phyloP scores from a whole-genome alignment of 192 early-diverging fungal genomes.

The Geranomyces variabilis region DNA sequence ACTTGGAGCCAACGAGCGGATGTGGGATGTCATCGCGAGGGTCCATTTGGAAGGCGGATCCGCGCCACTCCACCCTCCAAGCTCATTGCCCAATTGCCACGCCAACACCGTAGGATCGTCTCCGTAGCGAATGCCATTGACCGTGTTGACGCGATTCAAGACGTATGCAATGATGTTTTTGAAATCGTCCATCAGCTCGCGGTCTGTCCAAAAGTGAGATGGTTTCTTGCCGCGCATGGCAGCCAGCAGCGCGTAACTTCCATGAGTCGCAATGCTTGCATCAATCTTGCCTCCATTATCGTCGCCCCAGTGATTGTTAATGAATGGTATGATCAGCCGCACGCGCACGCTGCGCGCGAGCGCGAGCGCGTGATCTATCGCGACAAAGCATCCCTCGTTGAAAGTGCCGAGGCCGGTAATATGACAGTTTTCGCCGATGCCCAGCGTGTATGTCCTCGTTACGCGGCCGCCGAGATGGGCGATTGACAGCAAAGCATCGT shows the following conservation, averaged over 20 bases:
- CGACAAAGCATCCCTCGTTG: slow-evolving; percentile 38
- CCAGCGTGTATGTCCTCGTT: slow-evolving; percentile 41
- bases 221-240: slow-evolving; percentile 10
- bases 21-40: slow-evolving; percentile 31
- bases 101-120: slow-evolving; percentile 49
- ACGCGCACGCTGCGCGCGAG: slow-evolving; percentile 34
- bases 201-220: slow-evolving; percentile 40
- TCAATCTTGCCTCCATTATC: not conserved
- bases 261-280: slow-evolving; percentile 4
- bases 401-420: slow-evolving; percentile 7
- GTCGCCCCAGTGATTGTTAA: slow-evolving; percentile 24
- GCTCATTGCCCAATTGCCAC: slow-evolving; percentile 57
- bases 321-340: slow-evolving; percentile 44
- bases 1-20: slow-evolving; percentile 26
- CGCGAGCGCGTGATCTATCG: slow-evolving; percentile 38
- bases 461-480: slow-evolving; percentile 37
- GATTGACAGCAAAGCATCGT: slow-evolving; percentile 39
- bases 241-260: slow-evolving; percentile 21
- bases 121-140: slow-evolving; percentile 36
- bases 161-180: slow-evolving; percentile 36
- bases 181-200: slow-evolving; percentile 30
- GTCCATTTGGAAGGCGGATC: slow-evolving; percentile 45
- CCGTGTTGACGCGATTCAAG: slow-evolving; percentile 46
- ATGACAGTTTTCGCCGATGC: slow-evolving; percentile 23
- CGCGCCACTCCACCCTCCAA: slow-evolving; percentile 26